phyloP scores from a whole-genome alignment of 2,329 filamentous ascomycete species.

The Alternaria brassicae region DNA sequence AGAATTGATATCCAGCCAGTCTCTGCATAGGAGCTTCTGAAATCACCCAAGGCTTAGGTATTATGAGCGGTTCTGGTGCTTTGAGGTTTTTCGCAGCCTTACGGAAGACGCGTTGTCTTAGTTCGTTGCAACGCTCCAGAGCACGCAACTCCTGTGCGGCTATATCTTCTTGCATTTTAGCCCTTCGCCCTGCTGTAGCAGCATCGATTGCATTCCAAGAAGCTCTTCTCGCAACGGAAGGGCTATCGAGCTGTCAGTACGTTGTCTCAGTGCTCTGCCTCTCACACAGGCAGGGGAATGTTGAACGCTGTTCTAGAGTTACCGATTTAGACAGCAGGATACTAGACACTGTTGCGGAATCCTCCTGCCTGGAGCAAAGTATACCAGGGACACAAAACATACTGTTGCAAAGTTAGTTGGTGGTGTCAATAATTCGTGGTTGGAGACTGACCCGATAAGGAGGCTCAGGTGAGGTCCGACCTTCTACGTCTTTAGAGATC shows the following conservation, averaged over 20 bases:
- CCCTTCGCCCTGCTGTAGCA: neutral
- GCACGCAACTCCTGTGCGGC: neutral
- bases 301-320: neutral
- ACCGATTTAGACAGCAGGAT: neutral
- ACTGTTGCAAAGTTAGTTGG: neutral
- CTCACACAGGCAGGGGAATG: neutral
- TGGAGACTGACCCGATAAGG: neutral
- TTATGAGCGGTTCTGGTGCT: neutral
- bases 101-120: neutral
- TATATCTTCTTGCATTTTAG: neutral
- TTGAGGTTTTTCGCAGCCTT: neutral
- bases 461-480: neutral
- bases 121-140: neutral
- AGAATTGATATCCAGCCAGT: neutral
- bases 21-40: neutral
- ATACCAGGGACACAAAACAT: neutral
- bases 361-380: neutral
- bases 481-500: too few relatives aligned
- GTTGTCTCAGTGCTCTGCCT: neutral
- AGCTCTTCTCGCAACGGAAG: neutral
- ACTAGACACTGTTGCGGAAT: neutral
- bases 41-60: neutral
- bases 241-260: neutral
- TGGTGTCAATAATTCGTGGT: neutral
- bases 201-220: constrained; percentile 2